Base-by-base conservation (phyloP, 768 basidiomycete genomes). In the Termitomyces titanicus region DNA sequence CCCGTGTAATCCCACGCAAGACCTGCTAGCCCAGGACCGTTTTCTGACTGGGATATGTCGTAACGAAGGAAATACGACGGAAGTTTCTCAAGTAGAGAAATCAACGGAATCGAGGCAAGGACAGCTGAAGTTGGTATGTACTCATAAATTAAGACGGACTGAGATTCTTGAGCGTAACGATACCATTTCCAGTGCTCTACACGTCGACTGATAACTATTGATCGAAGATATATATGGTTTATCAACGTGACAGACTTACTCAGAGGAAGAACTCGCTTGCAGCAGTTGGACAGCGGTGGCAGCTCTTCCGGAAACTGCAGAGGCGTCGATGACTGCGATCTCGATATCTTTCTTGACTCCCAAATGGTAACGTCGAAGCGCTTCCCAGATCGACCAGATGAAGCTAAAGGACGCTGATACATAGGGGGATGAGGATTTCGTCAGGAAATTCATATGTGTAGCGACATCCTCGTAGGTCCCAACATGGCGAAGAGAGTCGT, bases 351-450 rank as follows among this genome's bases (percentile, higher is more conserved):
- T 86, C 67, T 92, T 91, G 51, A 89, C 71, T 37, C 83, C 84
- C 35, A 76, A 70, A 61, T 85, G 82, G 64, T 88, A 89, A n/a
- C 89, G 82, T 54, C 86, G 75, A 20, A 86, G 77, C 4, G 88
- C 89, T 66, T 92, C 89, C 88, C 88, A 92, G 35, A 91, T 76
- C 8, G 88, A 83, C 89, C 89, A 92, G 35, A 79, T 80, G 60
- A 91, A 88, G 72, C 86, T 90, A 67, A 91, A 90, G 5, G 89
- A 89, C 2, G 87, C 79, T 3, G 89, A 87, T 42, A 91, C 79
- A 57, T 81, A 91, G 5, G 82, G 76, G 0, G 89, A 92, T 18
- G 80, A 75, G 5, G 82, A 73, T 56, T 84, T 79, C n/a, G 84
- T 88, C 20, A 85, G 86, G 86, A 88, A 89, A 55, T 89, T 84